Evolutionary conservation across 805 yeast species (phyloP), one percentile per base, ranked within the genome.

Genomic region (Hanseniaspora jakobsenii): DNA sequence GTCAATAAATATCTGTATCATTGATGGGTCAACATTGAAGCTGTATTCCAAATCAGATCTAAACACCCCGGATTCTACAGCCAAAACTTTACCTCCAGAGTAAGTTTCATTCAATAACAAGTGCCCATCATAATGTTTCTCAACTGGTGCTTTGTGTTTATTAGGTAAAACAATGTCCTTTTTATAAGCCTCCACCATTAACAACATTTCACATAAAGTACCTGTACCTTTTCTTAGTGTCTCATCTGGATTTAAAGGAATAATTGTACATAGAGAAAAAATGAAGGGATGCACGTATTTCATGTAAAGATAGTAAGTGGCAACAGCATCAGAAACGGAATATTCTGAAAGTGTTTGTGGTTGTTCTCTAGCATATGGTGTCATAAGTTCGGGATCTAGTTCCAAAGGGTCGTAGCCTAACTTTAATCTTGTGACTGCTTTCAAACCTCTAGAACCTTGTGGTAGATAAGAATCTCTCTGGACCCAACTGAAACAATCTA

Each of bases 281-380:
- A 91, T 81, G 64, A 91, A 91, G 1, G 97, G 97, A 61, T 87
- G 97, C 42, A 91, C 95, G 58, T 91, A 93, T 62, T 91, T 91
- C 76, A 81, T 87, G 66, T 87, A 91, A 36, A 91, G 67, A 61
- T 91, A 91, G 59, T 87, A 91, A 0, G 99, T 91, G 4, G 98
- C 98, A 31, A 93, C 98, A 10, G 99, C 99, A 70, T 91, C 99
- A 47, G 98, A 93, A 22, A 91, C 99, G 1, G 98, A 93, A 61
- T 91, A 91, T 58, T 93, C 98, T 0, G 98, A 85, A 41, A 91
- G 63, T 3, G 80, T 65, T 56, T 91, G 97, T 1, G 99, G 98
- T 53, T 81, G 75, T 55, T 87, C 95, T 52, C 79, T 76, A 3
- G 99, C 99, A 60, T 89, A 91, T 0, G 96, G 96, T 0, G 96